phyloP scores from a whole-genome alignment of 345 rosid species.

The Crucihimalaya himalaica region DNA sequence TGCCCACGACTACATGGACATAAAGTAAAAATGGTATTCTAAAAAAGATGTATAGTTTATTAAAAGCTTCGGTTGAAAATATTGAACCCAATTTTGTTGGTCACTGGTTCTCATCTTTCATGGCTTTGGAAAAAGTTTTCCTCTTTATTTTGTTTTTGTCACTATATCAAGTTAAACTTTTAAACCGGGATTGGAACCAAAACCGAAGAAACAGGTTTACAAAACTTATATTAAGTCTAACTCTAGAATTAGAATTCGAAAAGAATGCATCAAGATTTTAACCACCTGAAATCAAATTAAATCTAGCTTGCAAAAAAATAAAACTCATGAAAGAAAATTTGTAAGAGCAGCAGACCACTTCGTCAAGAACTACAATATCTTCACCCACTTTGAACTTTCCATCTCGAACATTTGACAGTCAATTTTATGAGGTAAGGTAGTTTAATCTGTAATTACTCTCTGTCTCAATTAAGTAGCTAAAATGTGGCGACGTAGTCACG shows the following conservation, averaged over 20 bases:
- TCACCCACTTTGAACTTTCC: background rate
- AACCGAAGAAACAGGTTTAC: background rate
- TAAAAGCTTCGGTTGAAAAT: conserved; percentile 18
- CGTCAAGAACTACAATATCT: background rate
- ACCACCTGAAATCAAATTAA: too few species aligned
- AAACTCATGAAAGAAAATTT: too few species aligned
- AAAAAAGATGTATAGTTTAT: conserved; percentile 12
- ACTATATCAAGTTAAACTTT: background rate
- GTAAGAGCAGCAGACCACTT: background rate
- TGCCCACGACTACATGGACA: too few species aligned
- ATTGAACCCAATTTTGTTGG: conserved; percentile 35
- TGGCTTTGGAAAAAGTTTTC: background rate
- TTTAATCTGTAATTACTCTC: background rate
- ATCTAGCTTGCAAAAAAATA: too few species aligned
- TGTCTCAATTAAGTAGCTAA: background rate
- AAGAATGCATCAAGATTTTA: too few species aligned
- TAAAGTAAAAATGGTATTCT: background rate
- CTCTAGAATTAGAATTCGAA: background rate
- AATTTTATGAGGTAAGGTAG: background rate
- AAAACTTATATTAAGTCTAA: background rate
- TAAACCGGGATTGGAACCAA: background rate
- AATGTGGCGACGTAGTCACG: background rate
- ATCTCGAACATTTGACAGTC: background rate
- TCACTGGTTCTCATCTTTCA: conserved; percentile 3
- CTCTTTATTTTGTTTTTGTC: background rate